A percentile compares a stretch with the other conserved stretches of the same genome.
Conservation (phyloP, 805 yeast genomes). For the Yarrowia keelungensis region DNA sequence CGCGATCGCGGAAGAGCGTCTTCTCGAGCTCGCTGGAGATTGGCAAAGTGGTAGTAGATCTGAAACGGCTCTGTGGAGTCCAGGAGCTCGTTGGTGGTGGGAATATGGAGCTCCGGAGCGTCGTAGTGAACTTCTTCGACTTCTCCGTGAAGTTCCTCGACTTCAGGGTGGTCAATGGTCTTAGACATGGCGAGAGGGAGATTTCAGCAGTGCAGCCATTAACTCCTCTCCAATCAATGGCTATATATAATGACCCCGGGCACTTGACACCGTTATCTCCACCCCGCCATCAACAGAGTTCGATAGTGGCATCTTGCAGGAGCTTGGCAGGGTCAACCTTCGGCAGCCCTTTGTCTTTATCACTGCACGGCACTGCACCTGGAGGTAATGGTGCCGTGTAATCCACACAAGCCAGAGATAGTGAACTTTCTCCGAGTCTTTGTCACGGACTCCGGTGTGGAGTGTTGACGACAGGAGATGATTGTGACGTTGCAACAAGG, state of each 20-base stretch:
- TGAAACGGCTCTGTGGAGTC: constrained; percentile 23
- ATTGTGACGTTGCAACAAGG: too few species aligned
- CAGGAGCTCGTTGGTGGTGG: constrained; percentile 9
- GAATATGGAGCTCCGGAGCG: constrained; percentile 1
- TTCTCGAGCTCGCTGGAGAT: constrained; percentile 25
- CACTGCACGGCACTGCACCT: constrained; percentile 23
- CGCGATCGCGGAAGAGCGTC: constrained; percentile 19
- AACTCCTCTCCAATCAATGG: neutral
- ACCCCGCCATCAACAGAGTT: constrained; percentile 2
- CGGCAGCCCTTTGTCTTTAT: constrained; percentile 15
- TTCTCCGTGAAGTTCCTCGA: constrained; percentile 3
- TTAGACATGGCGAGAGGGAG: neutral
- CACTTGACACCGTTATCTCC: constrained; percentile 8
- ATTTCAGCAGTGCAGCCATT: too few species aligned
- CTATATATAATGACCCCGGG: constrained; percentile 2
- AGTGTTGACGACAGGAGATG: neutral
- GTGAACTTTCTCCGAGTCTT: neutral
- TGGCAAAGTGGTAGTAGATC: constrained; percentile 18
- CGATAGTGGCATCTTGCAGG: constrained; percentile 2
- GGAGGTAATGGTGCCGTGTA: constrained; percentile 8
- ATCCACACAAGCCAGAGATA: neutral
- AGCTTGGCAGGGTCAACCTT: constrained; percentile 34
- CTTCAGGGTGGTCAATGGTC: neutral
- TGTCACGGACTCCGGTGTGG: constrained; percentile 1
- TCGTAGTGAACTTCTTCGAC: neutral